Conservation (phyloP, 2,329 filamentous ascomycete species). For the Fusarium dimerum region DNA sequence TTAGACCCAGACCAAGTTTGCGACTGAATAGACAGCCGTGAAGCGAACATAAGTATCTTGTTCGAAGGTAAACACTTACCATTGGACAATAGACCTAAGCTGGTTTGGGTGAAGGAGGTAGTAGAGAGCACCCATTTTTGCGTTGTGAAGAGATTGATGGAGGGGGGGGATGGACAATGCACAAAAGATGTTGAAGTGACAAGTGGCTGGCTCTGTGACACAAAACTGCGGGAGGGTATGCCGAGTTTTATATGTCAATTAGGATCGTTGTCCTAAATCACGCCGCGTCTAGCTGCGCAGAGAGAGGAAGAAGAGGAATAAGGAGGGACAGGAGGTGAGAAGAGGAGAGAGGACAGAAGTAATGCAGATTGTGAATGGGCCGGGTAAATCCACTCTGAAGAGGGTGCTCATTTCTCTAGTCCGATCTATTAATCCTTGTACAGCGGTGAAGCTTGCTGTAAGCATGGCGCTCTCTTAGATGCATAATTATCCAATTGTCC, state of each 20-base stretch:
- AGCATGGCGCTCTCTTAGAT: not conserved
- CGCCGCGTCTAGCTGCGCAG: constrained; percentile 21
- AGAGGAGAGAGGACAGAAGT: not conserved
- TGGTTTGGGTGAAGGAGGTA: constrained; percentile 74
- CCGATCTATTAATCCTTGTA: constrained; percentile 24
- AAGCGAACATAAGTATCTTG: not conserved
- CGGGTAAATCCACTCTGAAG: constrained; percentile 31
- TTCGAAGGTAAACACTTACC: constrained; percentile 52
- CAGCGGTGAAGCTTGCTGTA: constrained; percentile 4
- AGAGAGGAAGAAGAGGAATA: constrained; percentile 7
- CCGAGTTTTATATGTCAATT: constrained; percentile 20
- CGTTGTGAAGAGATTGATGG: constrained; percentile 12
- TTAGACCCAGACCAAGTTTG: constrained; percentile 28
- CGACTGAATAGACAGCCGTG: not conserved
- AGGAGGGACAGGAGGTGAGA: not conserved
- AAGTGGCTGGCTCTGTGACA: constrained; percentile 8
- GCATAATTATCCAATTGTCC: too few relatives aligned
- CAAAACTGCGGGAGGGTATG: constrained; percentile 16
- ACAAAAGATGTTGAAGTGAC: not conserved
- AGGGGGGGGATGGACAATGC: constrained; percentile 19
- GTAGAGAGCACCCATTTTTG: constrained; percentile 67
- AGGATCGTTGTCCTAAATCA: constrained; percentile 20
- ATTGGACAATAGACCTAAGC: constrained; percentile 84
- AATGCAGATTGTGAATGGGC: not conserved
- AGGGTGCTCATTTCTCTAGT: constrained; percentile 31